phyloP scores from a whole-genome alignment of 1,284 basidiomycete genomes.

The Apiotrichum montevideense region DNA sequence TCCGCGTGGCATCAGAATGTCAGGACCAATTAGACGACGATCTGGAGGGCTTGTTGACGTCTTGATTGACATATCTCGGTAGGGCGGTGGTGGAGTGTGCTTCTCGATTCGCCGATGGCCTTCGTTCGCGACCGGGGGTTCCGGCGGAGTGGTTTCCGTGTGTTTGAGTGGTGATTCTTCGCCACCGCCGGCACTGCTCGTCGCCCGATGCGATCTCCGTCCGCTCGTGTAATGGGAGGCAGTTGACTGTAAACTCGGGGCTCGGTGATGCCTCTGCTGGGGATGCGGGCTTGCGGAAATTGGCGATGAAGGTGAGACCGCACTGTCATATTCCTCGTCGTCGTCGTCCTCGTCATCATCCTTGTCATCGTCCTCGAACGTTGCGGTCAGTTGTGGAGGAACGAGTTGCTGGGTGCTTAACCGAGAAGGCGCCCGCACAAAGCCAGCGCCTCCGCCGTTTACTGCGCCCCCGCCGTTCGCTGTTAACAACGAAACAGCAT shows the following conservation, averaged over 20 bases:
- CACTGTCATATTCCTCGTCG: background rate
- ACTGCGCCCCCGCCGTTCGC: conserved; percentile 1
- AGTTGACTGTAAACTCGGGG: background rate
- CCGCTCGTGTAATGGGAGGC: conserved; percentile 1
- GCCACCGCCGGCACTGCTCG: conserved; percentile 1
- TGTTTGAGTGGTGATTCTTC: conserved; percentile 19
- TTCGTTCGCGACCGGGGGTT: background rate
- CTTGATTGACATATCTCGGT: background rate
- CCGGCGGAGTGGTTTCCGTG: conserved; percentile 8
- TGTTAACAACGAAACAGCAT: background rate
- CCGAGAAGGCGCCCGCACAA: too few relatives aligned
- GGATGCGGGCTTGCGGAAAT: too few relatives aligned
- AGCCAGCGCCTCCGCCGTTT: background rate
- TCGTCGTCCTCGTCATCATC: background rate
- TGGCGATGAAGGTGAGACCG: too few relatives aligned
- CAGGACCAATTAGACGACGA: background rate
- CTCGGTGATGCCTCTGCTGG: background rate
- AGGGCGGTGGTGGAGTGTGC: background rate
- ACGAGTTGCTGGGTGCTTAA: conserved; percentile 11
- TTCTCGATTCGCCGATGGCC: background rate
- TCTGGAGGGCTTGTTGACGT: background rate
- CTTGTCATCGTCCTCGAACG: conserved; percentile 9
- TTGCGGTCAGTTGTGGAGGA: conserved; percentile 36
- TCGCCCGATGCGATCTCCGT: background rate
- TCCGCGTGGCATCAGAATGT: background rate